phyloP scores from a whole-genome alignment of 805 yeast genomes.

The Saccharomycopsis sp. region DNA sequence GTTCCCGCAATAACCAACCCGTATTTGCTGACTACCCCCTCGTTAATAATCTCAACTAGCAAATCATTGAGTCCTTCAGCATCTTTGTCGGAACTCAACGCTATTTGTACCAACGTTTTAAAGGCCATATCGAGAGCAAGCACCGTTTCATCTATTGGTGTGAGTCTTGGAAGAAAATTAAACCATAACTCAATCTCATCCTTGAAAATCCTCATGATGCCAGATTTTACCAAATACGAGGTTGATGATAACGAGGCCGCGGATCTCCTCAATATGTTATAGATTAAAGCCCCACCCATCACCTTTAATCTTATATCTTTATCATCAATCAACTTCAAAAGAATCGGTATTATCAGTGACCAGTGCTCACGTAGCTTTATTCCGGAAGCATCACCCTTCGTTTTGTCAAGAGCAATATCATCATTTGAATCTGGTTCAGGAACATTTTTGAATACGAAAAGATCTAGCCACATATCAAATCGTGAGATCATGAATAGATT shows the following conservation, averaged over 20 bases:
- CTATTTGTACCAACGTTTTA: neutral
- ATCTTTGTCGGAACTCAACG: neutral
- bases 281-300: neutral
- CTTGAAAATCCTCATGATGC: neutral
- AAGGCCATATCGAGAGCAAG: neutral
- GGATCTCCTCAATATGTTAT: neutral
- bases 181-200: neutral
- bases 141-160: neutral
- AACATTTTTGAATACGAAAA: neutral
- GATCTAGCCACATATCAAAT: neutral
- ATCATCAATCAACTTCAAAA: conserved; percentile 1
- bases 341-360: neutral
- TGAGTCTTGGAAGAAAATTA: neutral
- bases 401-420: neutral
- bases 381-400: neutral
- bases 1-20: neutral
- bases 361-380: neutral
- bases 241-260: neutral
- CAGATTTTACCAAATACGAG: neutral
- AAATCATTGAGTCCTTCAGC: neutral
- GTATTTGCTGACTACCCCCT: neutral
- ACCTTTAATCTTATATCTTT: neutral
- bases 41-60: neutral
- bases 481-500: neutral
- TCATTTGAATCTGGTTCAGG: neutral